Conservation (phyloP, 129 eudicot genomes). For the Artemisia argyi region DNA sequence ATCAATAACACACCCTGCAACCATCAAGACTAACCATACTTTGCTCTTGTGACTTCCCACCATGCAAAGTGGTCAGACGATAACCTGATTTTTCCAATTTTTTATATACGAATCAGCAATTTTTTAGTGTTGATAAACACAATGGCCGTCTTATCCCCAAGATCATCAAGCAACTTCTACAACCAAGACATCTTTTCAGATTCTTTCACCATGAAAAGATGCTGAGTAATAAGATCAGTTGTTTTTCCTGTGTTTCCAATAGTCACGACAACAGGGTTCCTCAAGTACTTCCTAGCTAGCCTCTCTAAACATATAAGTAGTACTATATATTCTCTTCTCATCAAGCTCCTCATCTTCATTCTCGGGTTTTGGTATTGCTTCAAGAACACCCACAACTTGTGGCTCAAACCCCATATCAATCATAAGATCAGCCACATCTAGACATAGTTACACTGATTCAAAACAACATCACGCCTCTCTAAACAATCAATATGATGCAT, state of each 20-base stretch:
- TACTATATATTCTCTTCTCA: slow-evolving; percentile 46
- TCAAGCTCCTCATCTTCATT: slow-evolving; percentile 62
- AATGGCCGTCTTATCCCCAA: slow-evolving; percentile 51
- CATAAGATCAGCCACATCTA: no score
- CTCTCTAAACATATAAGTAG: slow-evolving; percentile 58
- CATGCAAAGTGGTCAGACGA: slow-evolving; percentile 51
- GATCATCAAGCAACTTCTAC: slow-evolving; percentile 39
- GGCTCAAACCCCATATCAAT: slow-evolving; percentile 15
- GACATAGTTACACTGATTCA: no score
- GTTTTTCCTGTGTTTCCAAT: slow-evolving; percentile 58
- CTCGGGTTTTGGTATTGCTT: slow-evolving; percentile 63
- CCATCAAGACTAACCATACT: slow-evolving; percentile 58
- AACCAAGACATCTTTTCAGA: slow-evolving; percentile 39
- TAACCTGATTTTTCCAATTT: slow-evolving; percentile 42
- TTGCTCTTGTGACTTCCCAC: slow-evolving; percentile 62
- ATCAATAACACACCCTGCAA: slow-evolving; percentile 57
- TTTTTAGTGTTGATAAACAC: slow-evolving; percentile 49
- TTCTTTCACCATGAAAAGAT: slow-evolving; percentile 52
- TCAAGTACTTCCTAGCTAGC: slow-evolving; percentile 48
- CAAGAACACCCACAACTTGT: slow-evolving; percentile 54
- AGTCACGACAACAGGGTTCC: slow-evolving; percentile 55
- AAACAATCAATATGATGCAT: no score
- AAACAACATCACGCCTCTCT: no score
- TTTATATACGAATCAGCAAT: slow-evolving; percentile 40
- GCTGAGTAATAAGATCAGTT: slow-evolving; percentile 49